phyloP scores from a whole-genome alignment of 208 protist species.

The Crithidia mellificae region DNA sequence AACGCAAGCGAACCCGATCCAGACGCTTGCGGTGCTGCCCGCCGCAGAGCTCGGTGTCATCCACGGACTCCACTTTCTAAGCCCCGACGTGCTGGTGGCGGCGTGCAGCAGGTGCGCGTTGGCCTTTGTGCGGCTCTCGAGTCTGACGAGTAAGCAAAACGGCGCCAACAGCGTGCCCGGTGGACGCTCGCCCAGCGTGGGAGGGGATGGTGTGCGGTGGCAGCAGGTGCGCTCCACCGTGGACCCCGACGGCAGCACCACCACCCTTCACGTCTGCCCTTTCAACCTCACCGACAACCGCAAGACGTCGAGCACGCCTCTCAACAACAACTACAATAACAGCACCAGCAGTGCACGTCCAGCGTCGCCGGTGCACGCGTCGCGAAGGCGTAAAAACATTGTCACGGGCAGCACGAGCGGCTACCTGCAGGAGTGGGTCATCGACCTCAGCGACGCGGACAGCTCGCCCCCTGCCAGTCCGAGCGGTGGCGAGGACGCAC shows the following conservation, averaged over 20 bases:
- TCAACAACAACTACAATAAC: slow-evolving; percentile 12
- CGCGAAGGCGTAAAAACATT: slow-evolving; percentile 16
- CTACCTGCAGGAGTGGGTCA: slow-evolving; percentile 52
- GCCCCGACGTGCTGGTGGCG: slow-evolving; percentile 20
- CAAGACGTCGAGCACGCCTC: background rate
- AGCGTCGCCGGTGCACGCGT: background rate
- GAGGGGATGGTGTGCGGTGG: slow-evolving; percentile 5
- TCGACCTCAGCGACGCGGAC: slow-evolving; percentile 21
- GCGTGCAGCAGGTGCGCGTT: slow-evolving; percentile 24
- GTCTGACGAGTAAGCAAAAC: background rate
- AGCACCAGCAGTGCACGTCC: background rate
- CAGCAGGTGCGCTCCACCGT: slow-evolving; percentile 19
- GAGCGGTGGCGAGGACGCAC: background rate
- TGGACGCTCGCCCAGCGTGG: background rate
- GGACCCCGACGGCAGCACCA: slow-evolving; percentile 29
- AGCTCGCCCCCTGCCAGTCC: background rate
- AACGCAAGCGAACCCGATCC: slow-evolving; percentile 19
- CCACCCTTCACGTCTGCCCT: slow-evolving; percentile 29
- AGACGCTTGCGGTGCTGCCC: slow-evolving; percentile 31
- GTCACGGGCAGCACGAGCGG: slow-evolving; percentile 62
- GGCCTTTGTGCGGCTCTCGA: slow-evolving; percentile 20
- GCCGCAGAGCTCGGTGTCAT: slow-evolving; percentile 30
- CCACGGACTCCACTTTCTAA: slow-evolving; percentile 20
- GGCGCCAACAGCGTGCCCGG: background rate
- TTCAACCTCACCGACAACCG: slow-evolving; percentile 1